These are phyloP conservation scores for Magnolia changhungtana DNA, from an alignment of 164 flowering plant genomes.

Conservation along the genomic window DNA sequence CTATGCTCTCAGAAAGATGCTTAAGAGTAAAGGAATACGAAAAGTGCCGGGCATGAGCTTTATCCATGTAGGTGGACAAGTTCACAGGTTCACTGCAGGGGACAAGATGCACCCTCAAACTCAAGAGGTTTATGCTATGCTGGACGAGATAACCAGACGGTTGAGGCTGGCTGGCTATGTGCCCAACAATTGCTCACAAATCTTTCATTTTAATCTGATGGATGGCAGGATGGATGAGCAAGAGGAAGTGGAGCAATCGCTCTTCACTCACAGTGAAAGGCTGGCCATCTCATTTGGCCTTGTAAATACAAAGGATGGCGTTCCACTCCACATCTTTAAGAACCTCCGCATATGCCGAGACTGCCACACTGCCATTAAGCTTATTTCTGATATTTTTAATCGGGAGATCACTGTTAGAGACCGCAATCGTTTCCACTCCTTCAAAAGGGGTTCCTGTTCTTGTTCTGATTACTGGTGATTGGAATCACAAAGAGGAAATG, in stretches of 20 bases:
- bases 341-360: constrained; percentile 60
- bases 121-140: constrained; percentile 32
- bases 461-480: constrained; percentile 58
- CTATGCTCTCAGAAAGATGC: constrained; percentile 32
- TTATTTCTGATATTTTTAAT: constrained; percentile 36
- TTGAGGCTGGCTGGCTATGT: constrained; percentile 44
- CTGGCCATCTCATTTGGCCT: constrained; percentile 59
- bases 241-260: constrained; percentile 55
- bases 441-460: constrained; percentile 58
- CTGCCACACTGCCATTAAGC: constrained; percentile 58
- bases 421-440: constrained; percentile 55
- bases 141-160: constrained; percentile 46
- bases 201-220: constrained; percentile 22
- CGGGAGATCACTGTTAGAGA: constrained; percentile 54
- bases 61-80: constrained; percentile 41
- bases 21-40: constrained; percentile 35
- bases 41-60: constrained; percentile 70
- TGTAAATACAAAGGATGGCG: constrained; percentile 38
- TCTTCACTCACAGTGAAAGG: constrained; percentile 60
- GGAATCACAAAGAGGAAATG: neutral
- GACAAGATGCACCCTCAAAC: constrained; percentile 52
- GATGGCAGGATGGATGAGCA: constrained; percentile 12
- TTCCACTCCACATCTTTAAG: constrained; percentile 48
- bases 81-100: constrained; percentile 58
- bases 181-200: constrained; percentile 32